phyloP scores from a whole-genome alignment of 116 monocot genomes.

The Dioscorea cayenensis region DNA sequence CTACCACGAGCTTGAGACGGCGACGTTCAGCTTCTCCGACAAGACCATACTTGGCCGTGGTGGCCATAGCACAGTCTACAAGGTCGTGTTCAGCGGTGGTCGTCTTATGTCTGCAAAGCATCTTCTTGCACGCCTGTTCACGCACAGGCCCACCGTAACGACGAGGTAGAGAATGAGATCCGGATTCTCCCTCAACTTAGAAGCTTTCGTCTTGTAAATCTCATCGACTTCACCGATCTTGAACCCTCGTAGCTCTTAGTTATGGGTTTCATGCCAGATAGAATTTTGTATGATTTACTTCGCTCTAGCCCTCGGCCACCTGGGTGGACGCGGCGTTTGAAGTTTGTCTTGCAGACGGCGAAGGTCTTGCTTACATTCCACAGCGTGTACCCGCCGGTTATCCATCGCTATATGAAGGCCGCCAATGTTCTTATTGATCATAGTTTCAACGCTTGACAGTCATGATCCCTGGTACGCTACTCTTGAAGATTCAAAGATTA shows the following conservation, averaged over 20 bases:
- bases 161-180: conserved; percentile 56
- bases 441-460: too few species aligned
- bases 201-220: conserved; percentile 34
- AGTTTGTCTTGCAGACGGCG: too few species aligned
- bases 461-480: too few species aligned
- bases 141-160: not conserved
- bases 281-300: conserved; percentile 38
- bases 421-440: too few species aligned
- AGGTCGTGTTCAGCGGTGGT: conserved; percentile 22
- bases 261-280: conserved; percentile 47
- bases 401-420: too few species aligned
- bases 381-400: too few species aligned
- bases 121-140: conserved; percentile 17
- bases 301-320: too few species aligned
- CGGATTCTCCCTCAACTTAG: conserved; percentile 29
- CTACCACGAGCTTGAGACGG: conserved; percentile 43
- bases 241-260: conserved; percentile 19
- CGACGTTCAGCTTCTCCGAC: conserved; percentile 60
- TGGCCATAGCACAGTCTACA: conserved; percentile 66
- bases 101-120: conserved; percentile 34
- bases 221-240: conserved; percentile 22
- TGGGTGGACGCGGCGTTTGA: too few species aligned
- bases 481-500: too few species aligned
- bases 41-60: conserved; percentile 60
- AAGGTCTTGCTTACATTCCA: too few species aligned